These are phyloP conservation scores for Gentiana dahurica DNA, from an alignment of 257 asterid species.

Conservation along the genomic window DNA sequence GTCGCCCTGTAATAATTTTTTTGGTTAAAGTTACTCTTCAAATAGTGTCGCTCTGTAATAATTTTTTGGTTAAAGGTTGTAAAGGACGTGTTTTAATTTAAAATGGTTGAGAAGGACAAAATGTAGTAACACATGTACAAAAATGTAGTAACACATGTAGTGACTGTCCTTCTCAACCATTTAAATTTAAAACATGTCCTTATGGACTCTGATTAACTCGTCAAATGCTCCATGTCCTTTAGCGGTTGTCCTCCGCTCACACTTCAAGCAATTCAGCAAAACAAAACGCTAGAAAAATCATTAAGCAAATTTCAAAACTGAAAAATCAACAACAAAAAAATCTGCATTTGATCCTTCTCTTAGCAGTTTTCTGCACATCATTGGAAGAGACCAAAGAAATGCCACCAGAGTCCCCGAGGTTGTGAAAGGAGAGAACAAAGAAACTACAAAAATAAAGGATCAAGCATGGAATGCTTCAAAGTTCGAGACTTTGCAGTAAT, in stretches of 20 bases:
- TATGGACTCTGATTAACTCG: slow-evolving; percentile 11
- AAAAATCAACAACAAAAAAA: background rate
- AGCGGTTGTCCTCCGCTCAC: slow-evolving; percentile 6
- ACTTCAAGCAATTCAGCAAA: background rate
- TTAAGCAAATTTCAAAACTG: background rate
- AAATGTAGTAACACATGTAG: no score
- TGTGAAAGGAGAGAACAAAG: slow-evolving; percentile 4
- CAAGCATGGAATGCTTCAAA: slow-evolving; percentile 59
- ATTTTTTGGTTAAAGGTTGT: no score
- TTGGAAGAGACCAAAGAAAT: slow-evolving; percentile 3
- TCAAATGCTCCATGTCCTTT: slow-evolving; percentile 48
- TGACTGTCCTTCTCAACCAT: no score
- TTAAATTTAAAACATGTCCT: no score
- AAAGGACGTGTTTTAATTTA: no score
- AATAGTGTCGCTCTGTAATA: slow-evolving; percentile 7
- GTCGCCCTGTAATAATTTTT: no score
- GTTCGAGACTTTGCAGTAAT: slow-evolving; percentile 54
- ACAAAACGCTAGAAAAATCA: background rate
- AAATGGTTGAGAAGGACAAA: no score
- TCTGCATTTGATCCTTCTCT: background rate
- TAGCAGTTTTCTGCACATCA: slow-evolving; percentile 13
- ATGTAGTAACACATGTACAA: no score
- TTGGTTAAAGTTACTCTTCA: background rate
- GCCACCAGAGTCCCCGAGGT: slow-evolving; percentile 7
- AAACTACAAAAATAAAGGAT: background rate